Base-by-base conservation (phyloP, 225 moss, liverwort and hornwort genomes). In the Pseudoscleropodium purum region DNA sequence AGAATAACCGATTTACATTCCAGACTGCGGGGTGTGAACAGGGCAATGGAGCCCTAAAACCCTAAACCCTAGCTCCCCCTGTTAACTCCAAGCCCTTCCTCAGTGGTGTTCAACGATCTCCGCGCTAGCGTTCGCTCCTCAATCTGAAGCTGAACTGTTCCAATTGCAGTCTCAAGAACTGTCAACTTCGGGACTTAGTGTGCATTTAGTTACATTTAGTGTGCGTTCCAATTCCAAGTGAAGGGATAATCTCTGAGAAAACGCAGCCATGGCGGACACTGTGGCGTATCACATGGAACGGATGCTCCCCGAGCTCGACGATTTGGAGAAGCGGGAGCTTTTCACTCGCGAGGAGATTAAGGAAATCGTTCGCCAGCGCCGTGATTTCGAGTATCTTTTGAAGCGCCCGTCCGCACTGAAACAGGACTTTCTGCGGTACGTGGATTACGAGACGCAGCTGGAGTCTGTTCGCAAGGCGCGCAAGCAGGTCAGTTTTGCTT, bases 271-370 rank as follows among this genome's bases (percentile, higher is more conserved):
- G 99, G 99, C 99, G 94, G 99, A 99, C 93, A 97, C 95, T 52
- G 99, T 99, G 68, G 93, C 95, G 51, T 95, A 95, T 68, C 94
- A 96, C 82, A 85, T 99, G 95, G 99, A 99, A 94, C 96, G 95
- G 80, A 99, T 99, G 99, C 95, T 97, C 3, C 97, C 99, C 5
- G 97, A 97, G 93, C 89, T 99, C 69, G 97, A 99, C 33, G 99
- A 99, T 87, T 88, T 99, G 91, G 99, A 97, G 90, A 97, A 94
- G 79, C 96, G 99, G 65, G 94, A 91, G 77, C 90, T 99, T 49
- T 99, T 99, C 56, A 91, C 85, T 73, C 87, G 92, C 79, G 88
- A 90, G 75, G 99, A 99, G 93, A 97, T 99, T 43, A 96, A 94
- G 89, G 96, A 94, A 87, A 94, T 99, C 56, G 97, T 97, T 85